Base-by-base conservation (phyloP, 805 yeast genomes). In the Scheffersomyces coipomensis region DNA sequence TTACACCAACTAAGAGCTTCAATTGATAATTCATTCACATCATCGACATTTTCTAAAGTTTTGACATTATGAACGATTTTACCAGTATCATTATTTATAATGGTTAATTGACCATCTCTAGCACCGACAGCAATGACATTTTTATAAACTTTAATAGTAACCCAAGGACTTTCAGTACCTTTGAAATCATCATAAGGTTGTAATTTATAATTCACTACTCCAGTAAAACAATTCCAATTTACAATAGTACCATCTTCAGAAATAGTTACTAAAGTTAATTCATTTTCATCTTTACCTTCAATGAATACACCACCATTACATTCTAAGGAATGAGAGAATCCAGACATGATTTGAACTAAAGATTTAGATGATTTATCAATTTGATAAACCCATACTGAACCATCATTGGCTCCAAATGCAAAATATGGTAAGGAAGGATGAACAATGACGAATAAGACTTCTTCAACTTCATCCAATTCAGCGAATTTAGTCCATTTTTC, bases 341-440 rank as follows among this genome's bases (percentile, higher is more conserved):
- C 93, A 34, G 83, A 72, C 83, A 86, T 83, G 26, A 86, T 64
- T 56, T 82, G 85, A 42, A 80, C 88, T 38, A 85, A 62, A 9
- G 76, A 62, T 32, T 56, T 52, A 33, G 56, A 33, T 12, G 43
- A 38, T 36, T 84, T 71, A 42, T 77, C 81, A 29, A 90, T 74
- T 54, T 83, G 87, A 58, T 89, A 93, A 19, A 84, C 88, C 96
- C 97, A 91, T 3, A 90, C 95, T 0, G 96, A 84, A 2, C 99
- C 99, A 61, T 90, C 97, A 6, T 73, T 69, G 17, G 88, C 91
- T 45, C 98, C 97, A 56, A 87, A 88, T 11, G 98, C 97, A 68
- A 91, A 88, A 34, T 87, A 76, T 18, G 82, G 76, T 55, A 82
- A 83, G 16, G 70, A 68, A 19, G 97, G 96, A 64, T 93, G 99